Evolutionary conservation across 805 yeast species (phyloP).

Genomic region (Ogataea philodendri): DNA sequence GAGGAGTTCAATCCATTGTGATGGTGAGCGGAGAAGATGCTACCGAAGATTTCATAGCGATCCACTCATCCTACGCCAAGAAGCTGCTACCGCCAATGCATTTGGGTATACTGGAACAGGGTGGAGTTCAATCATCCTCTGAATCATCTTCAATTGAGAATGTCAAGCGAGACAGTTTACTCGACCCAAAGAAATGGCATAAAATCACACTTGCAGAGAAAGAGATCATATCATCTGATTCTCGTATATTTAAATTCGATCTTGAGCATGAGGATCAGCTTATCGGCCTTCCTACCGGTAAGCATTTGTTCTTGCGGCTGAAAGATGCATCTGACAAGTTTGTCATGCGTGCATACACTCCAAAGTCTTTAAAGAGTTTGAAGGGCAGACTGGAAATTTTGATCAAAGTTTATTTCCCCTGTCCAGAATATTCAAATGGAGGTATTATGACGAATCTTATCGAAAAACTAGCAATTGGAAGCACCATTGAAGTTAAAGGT

Average conservation of each 20-base stretch:
- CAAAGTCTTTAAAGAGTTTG: slow-evolving; percentile 29
- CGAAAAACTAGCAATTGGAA: slow-evolving; percentile 27
- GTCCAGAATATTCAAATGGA: slow-evolving; percentile 27
- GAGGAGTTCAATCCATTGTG: slow-evolving; percentile 29
- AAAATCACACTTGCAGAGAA: slow-evolving; percentile 22
- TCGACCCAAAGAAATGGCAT: slow-evolving; percentile 34
- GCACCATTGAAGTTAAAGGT: slow-evolving; percentile 30
- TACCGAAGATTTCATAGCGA: slow-evolving; percentile 35
- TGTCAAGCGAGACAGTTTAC: slow-evolving; percentile 16
- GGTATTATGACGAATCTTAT: slow-evolving; percentile 34
- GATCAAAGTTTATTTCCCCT: slow-evolving; percentile 36
- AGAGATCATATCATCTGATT: slow-evolving; percentile 29
- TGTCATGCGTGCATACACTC: slow-evolving; percentile 38
- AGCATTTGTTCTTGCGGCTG: slow-evolving; percentile 31
- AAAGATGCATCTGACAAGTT: slow-evolving; percentile 24
- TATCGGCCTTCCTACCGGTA: slow-evolving; percentile 35
- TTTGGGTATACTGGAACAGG: slow-evolving; percentile 22
- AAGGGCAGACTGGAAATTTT: slow-evolving; percentile 32
- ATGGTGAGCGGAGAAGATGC: slow-evolving; percentile 31
- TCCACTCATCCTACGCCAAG: slow-evolving; percentile 34
- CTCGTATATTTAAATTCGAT: slow-evolving; percentile 31
- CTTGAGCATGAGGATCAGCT: slow-evolving; percentile 33
- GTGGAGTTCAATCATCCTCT: no score
- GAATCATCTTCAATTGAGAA: neutral
- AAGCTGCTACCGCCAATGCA: slow-evolving; percentile 29